Base-by-base conservation (phyloP, 2,329 filamentous ascomycete genomes). In the Colletotrichum caudatum region DNA sequence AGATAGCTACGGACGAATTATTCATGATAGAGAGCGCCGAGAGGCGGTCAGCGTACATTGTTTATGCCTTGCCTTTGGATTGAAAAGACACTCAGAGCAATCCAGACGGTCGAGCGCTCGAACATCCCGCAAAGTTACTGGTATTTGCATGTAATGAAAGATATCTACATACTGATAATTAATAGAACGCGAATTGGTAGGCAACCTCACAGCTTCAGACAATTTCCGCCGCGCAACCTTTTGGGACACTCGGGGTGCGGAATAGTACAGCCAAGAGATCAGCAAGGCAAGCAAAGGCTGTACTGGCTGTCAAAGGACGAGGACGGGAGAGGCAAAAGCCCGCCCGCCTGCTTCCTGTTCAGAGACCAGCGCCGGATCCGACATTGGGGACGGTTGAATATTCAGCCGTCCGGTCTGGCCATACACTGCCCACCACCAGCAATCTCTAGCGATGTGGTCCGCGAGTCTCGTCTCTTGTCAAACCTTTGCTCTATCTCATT, bases 131-230 rank as follows among this genome's bases (percentile, higher is more conserved):
- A 54, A 51, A 59, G 37, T 37, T 51, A 35, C 44, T 26, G 56
- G 56, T 48, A 5, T 29, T 53, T 23, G n/a, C 46, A 63, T 63
- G 69, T 39, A 63, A 68, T 63, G 53, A 51, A 29, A 44, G 26
- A 39, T 29, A 57, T 16, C 58, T 39, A 68, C 48, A 29, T 68
- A 72, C 39, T 71, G 62, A 62, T 72, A 64, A 29, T 48, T 50
- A 48, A 69, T 69, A 72, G 56, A 69, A 44, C 3, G 46, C 51
- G 18, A 57, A 16, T 20, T 18, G n/a, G 20, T 37, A 53, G 46
- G 35, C 46, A 50, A 26, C 23, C 26, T 14, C n/a, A 56, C 18
- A 53, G 26, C 20, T 46, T 41, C 16, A 37, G 5, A 14, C 46
- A 29, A 29, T 53, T 37, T 44, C 44, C 39, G 8, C 53, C n/a